Percentiles rank a stretch among this genome's conserved stretches.
phyloP scores from a whole-genome alignment of 2,329 filamentous ascomycete species.

The Metarhizium guizhouense region DNA sequence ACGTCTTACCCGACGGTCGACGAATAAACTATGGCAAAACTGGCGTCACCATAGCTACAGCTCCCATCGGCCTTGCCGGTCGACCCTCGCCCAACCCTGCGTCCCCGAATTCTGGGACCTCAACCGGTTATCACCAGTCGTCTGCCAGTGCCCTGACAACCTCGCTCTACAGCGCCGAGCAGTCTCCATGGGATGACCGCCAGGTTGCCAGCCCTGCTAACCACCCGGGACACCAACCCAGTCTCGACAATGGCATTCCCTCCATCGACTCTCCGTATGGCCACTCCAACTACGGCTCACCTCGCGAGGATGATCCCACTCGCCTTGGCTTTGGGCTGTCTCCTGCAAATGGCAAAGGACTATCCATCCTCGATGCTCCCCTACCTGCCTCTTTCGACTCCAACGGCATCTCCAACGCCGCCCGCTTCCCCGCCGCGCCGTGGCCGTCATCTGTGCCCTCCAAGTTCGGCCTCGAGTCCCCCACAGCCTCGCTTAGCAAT shows the following conservation, averaged over 20 bases:
- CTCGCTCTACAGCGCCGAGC: constrained; percentile 37
- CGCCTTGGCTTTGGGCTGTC: constrained; percentile 68
- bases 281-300: constrained; percentile 69
- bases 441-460: constrained; percentile 89
- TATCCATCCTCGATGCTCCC: constrained; percentile 91
- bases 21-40: constrained; percentile 75
- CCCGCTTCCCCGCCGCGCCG: constrained; percentile 66
- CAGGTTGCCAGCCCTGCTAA: constrained; percentile 14
- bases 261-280: constrained; percentile 52
- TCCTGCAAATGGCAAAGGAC: constrained; percentile 57
- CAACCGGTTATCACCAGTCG: constrained; percentile 39
- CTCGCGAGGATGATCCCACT: constrained; percentile 55
- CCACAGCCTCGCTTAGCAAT: constrained; percentile 61
- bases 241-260: constrained; percentile 46
- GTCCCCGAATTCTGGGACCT: constrained; percentile 30
- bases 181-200: constrained; percentile 31
- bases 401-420: constrained; percentile 86
- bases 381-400: constrained; percentile 94
- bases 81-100: constrained; percentile 45
- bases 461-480: constrained; percentile 82
- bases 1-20: constrained; percentile 87
- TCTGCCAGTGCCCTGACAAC: constrained; percentile 60
- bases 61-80: constrained; percentile 52
- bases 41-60: constrained; percentile 54
- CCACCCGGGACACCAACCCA: constrained; percentile 38